These are phyloP conservation scores for Trametes pubescens DNA, from an alignment of 1,284 basidiomycete genomes.

Conservation along the genomic window DNA sequence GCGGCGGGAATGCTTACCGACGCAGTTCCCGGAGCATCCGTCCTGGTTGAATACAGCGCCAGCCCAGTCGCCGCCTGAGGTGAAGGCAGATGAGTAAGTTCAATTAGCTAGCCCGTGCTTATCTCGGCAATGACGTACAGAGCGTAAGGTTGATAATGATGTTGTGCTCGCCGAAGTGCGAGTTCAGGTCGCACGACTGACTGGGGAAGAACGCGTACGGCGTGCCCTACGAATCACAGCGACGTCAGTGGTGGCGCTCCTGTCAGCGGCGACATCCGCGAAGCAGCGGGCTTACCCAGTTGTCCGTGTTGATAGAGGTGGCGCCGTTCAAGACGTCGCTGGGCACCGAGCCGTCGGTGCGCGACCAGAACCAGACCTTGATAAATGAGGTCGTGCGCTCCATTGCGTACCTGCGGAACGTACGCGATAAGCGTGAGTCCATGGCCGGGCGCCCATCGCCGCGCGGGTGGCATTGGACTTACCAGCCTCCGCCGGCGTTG, in stretches of 20 bases:
- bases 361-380: slow-evolving; percentile 69
- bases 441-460: background rate
- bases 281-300: slow-evolving; percentile 41
- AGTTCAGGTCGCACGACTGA: slow-evolving; percentile 54
- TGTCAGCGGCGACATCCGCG: background rate
- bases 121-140: slow-evolving; percentile 37
- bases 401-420: slow-evolving; percentile 45
- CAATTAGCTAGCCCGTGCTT: background rate
- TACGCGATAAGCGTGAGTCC: slow-evolving; percentile 1
- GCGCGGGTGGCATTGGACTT: background rate
- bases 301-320: slow-evolving; percentile 52
- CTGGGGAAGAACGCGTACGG: slow-evolving; percentile 63
- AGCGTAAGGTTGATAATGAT: slow-evolving; percentile 63
- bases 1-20: slow-evolving; percentile 44
- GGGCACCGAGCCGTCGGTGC: slow-evolving; percentile 52
- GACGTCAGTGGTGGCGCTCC: slow-evolving; percentile 5
- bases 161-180: slow-evolving; percentile 60
- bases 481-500: slow-evolving; percentile 62
- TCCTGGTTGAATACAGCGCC: slow-evolving; percentile 52
- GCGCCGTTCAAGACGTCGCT: slow-evolving; percentile 53
- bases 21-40: slow-evolving; percentile 58
- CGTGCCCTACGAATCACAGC: slow-evolving; percentile 49
- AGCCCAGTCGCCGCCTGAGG: slow-evolving; percentile 60
- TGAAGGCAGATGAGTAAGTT: background rate
- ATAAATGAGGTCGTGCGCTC: slow-evolving; percentile 59